Conservation (phyloP, 345 rosid genomes). For the Populus simonii region DNA sequence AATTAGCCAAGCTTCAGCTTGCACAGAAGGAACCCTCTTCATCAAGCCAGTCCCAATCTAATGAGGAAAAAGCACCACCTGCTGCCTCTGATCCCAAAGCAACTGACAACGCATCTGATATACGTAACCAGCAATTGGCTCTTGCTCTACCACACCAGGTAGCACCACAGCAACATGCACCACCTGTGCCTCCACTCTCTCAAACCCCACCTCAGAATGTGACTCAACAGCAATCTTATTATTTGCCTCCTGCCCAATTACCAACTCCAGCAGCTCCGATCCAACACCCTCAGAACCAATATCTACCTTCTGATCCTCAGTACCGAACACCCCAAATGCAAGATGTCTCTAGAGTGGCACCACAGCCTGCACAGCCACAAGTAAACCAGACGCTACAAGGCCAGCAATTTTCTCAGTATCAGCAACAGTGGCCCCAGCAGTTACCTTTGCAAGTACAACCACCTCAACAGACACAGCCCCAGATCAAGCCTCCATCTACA, state of each 20-base stretch:
- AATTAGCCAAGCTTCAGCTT: slow-evolving; percentile 86
- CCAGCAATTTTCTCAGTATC: slow-evolving; percentile 65
- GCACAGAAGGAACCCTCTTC: slow-evolving; percentile 73
- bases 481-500: slow-evolving; percentile 59
- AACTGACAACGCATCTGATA: slow-evolving; percentile 53
- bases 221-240: slow-evolving; percentile 68
- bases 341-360: slow-evolving; percentile 58
- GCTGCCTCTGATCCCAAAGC: slow-evolving; percentile 60
- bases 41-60: slow-evolving; percentile 57
- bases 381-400: slow-evolving; percentile 37
- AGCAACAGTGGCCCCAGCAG: slow-evolving; percentile 75
- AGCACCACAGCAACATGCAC: slow-evolving; percentile 57
- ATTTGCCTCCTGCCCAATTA: slow-evolving; percentile 55
- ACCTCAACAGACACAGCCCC: slow-evolving; percentile 58
- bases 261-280: slow-evolving; percentile 43
- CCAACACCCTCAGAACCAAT: slow-evolving; percentile 55
- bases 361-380: slow-evolving; percentile 56
- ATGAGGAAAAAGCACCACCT: slow-evolving; percentile 63
- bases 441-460: slow-evolving; percentile 47
- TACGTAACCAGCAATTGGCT: slow-evolving; percentile 78
- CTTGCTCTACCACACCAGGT: slow-evolving; percentile 89
- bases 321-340: slow-evolving; percentile 61
- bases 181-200: slow-evolving; percentile 38
- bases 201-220: slow-evolving; percentile 53
- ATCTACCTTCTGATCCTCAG: slow-evolving; percentile 58